Percentiles rank a stretch among this genome's conserved stretches.
phyloP scores from a whole-genome alignment of 768 basidiomycete species.

The Dentipellis fragilis region DNA sequence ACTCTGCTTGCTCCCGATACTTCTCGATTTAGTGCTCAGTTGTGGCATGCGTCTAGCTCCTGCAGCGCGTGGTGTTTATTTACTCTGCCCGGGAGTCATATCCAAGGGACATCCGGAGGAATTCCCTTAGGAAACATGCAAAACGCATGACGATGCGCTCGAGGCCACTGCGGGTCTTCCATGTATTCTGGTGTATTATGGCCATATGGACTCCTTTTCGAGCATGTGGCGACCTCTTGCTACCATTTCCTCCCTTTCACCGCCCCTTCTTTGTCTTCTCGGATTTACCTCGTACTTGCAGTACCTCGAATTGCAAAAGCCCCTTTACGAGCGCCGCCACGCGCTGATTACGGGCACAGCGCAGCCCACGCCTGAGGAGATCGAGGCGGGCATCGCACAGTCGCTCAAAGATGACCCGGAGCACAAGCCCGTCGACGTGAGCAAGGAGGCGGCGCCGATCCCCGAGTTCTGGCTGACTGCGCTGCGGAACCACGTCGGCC shows the following conservation, averaged over 20 bases:
- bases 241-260: not conserved
- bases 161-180: no score
- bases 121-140: no score
- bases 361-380: conserved; percentile 69
- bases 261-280: not conserved
- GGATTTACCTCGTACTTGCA: conserved; percentile 19
- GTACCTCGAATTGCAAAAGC: conserved; percentile 71
- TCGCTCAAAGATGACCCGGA: conserved; percentile 69
- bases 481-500: conserved; percentile 79
- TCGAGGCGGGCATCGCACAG: conserved; percentile 67
- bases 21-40: not conserved
- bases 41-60: no score
- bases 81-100: no score
- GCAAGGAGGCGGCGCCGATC: conserved; percentile 39
- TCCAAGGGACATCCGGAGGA: no score
- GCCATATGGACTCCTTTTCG: not conserved
- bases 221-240: not conserved
- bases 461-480: conserved; percentile 99
- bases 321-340: conserved; percentile 78
- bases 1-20: not conserved
- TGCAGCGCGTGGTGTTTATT: no score
- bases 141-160: no score
- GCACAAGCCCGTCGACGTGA: conserved; percentile 40
- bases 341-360: conserved; percentile 75
- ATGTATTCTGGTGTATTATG: no score